Evolutionary conservation across 345 rosid genomes (phyloP).

Genomic region (Aurinia saxatilis): DNA sequence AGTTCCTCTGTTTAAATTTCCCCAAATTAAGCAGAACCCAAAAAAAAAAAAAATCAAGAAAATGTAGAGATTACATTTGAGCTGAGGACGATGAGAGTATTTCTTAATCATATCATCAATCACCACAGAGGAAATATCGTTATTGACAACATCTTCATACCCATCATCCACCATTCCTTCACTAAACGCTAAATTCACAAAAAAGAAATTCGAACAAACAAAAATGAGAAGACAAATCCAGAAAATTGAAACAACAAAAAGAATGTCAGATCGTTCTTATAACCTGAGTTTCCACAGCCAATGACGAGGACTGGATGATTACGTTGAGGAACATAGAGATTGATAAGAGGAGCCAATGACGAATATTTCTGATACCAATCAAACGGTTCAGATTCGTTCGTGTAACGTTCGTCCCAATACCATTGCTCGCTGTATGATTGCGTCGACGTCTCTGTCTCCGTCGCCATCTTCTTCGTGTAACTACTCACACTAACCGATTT

Average conservation of each 20-base stretch:
- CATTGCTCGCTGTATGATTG: constrained; percentile 81
- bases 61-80: constrained; percentile 41
- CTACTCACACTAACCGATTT: constrained; percentile 6
- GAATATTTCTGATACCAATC: constrained; percentile 94
- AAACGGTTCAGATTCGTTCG: constrained; percentile 62
- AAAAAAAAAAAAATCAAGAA: too few relatives aligned
- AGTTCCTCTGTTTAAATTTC: background rate
- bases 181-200: constrained; percentile 48
- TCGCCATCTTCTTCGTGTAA: background rate
- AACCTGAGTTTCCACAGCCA: constrained; percentile 87
- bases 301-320: constrained; percentile 51
- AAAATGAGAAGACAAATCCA: background rate
- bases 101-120: constrained; percentile 59
- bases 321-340: constrained; percentile 58
- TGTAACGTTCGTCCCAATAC: constrained; percentile 88
- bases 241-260: background rate
- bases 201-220: background rate
- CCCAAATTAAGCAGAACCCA: background rate
- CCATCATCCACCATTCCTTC: constrained; percentile 80
- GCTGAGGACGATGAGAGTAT: constrained; percentile 48
- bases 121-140: constrained; percentile 74
- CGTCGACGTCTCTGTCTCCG: constrained; percentile 36
- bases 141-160: constrained; percentile 65
- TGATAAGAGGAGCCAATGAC: constrained; percentile 70
- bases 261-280: too few relatives aligned